phyloP scores from a whole-genome alignment of 768 basidiomycete species.

The Coprinopsis marcescibilis region DNA sequence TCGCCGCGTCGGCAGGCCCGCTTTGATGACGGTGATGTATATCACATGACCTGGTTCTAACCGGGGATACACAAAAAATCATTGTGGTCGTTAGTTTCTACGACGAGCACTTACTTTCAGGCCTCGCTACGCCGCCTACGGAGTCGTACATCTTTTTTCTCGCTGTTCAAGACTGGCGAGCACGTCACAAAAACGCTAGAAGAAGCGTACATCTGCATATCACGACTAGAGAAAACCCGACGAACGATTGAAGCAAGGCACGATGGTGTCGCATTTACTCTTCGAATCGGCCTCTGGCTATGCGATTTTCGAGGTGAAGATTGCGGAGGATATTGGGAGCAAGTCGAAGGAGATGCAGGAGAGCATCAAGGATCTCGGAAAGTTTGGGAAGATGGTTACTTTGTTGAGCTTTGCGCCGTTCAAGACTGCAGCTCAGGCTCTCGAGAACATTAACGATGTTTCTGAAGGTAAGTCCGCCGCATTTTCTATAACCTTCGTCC shows the following conservation, averaged over 20 bases:
- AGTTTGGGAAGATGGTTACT: conserved; percentile 90
- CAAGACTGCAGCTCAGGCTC: conserved; percentile 86
- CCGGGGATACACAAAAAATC: too few species aligned
- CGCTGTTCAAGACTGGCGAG: too few species aligned
- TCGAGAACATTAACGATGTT: conserved; percentile 94
- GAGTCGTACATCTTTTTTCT: too few species aligned
- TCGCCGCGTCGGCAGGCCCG: too few species aligned
- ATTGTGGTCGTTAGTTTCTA: too few species aligned
- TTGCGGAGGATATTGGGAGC: conserved; percentile 82
- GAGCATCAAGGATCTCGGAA: conserved; percentile 79
- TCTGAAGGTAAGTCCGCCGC: conserved; percentile 71
- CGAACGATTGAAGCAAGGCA: background rate
- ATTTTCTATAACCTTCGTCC: background rate
- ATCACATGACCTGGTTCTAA: too few species aligned
- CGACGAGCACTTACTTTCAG: too few species aligned
- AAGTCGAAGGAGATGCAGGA: conserved; percentile 75
- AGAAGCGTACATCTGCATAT: background rate
- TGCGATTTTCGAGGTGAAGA: conserved; percentile 84
- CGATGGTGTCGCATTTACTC: conserved; percentile 79
- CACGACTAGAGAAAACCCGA: background rate
- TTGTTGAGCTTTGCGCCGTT: conserved; percentile 90
- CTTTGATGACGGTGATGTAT: too few species aligned
- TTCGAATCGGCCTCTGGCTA: conserved; percentile 95
- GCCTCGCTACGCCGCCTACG: too few species aligned
- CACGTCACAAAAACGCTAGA: background rate